These are phyloP conservation scores for Fraxinus floribunda DNA, from an alignment of 305 asterid genomes.

Conservation along the genomic window DNA sequence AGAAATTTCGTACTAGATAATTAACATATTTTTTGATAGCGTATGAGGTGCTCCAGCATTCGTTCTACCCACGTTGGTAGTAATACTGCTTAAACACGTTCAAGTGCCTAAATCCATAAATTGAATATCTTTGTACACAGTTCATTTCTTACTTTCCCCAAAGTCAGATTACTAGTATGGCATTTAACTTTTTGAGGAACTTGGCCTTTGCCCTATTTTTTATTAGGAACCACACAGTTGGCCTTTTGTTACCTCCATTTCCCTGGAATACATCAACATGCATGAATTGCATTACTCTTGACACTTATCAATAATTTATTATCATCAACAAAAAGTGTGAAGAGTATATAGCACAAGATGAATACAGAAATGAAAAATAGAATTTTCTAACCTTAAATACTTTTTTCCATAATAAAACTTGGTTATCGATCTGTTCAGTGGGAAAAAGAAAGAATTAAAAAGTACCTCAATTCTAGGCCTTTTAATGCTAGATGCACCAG, in stretches of 20 bases:
- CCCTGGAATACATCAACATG: not conserved
- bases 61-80: not conserved
- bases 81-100: not conserved
- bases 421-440: slow-evolving; percentile 9
- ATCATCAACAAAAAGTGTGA: not conserved
- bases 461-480: slow-evolving; percentile 70
- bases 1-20: not conserved
- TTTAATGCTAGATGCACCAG: slow-evolving; percentile 71
- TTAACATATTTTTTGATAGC: not conserved
- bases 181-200: not conserved
- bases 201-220: not conserved
- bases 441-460: slow-evolving; percentile 15
- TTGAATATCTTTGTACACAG: not conserved
- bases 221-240: not conserved
- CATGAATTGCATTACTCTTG: not conserved
- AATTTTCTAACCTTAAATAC: slow-evolving; percentile 1
- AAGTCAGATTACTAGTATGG: not conserved
- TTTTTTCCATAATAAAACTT: not conserved
- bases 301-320: not conserved
- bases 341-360: not conserved
- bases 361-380: not conserved
- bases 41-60: not conserved
- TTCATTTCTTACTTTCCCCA: not conserved
- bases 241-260: not conserved
- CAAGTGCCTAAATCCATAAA: not conserved